These are phyloP conservation scores for Eutypa lata DNA, from an alignment of 2,329 filamentous ascomycete species.

Conservation along the genomic window DNA sequence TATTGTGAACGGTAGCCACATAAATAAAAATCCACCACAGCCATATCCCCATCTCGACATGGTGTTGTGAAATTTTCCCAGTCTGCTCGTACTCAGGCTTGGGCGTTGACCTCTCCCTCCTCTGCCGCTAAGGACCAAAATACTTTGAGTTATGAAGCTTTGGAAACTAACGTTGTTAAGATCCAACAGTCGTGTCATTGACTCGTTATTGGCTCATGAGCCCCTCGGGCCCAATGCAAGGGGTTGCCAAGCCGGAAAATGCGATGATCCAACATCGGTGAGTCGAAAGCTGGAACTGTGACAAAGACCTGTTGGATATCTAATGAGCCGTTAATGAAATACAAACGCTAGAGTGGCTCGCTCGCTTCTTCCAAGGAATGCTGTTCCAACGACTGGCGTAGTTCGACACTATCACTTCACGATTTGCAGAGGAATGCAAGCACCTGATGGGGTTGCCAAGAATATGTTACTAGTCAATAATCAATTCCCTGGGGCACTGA, in stretches of 20 bases:
- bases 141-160: neutral
- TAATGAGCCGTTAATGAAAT: neutral
- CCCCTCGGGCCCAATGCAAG: neutral
- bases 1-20: neutral
- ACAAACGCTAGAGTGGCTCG: neutral
- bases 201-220: neutral
- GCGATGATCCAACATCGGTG: neutral
- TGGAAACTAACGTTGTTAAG: neutral
- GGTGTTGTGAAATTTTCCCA: neutral
- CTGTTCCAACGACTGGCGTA: neutral
- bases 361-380: neutral
- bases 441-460: neutral
- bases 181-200: neutral
- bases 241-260: neutral
- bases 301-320: neutral
- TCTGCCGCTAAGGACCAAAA: neutral
- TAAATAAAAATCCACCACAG: neutral
- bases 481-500: conserved; percentile 50
- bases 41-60: neutral
- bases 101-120: neutral
- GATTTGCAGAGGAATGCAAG: neutral
- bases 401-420: neutral
- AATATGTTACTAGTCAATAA: neutral
- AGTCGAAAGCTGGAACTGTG: neutral
- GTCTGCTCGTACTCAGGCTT: neutral